Evolutionary conservation across 164 flowering plant genomes (phyloP).

Genomic region (Tetracentron sinense): DNA sequence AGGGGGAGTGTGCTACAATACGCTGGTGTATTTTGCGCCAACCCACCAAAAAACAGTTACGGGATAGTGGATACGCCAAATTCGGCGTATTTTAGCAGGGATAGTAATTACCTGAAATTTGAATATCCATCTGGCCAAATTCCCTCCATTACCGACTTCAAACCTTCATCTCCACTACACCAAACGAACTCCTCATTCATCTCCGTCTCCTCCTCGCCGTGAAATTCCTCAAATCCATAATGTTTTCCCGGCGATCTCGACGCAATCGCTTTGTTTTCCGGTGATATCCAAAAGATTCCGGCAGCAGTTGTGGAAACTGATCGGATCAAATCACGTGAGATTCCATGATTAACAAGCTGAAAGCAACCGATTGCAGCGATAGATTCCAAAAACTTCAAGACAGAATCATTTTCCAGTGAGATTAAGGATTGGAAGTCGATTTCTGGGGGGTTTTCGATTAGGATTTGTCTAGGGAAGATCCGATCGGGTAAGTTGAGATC

Average conservation of each 20-base stretch:
- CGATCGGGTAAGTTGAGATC: constrained; percentile 63
- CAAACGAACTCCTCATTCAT: constrained; percentile 70
- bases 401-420: constrained; percentile 12
- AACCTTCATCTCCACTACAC: constrained; percentile 43
- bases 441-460: constrained; percentile 31
- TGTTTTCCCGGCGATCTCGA: constrained; percentile 40
- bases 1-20: too few species aligned
- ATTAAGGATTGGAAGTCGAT: constrained; percentile 40
- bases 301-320: constrained; percentile 26
- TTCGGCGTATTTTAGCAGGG: background rate
- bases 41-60: background rate
- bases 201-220: constrained; percentile 43
- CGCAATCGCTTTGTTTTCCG: constrained; percentile 38
- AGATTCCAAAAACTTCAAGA: constrained; percentile 31
- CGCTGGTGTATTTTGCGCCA: too few species aligned
- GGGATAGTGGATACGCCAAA: background rate
- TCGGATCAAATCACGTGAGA: constrained; percentile 32
- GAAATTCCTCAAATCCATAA: constrained; percentile 59
- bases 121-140: constrained; percentile 55
- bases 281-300: constrained; percentile 47
- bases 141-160: constrained; percentile 64
- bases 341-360: constrained; percentile 65
- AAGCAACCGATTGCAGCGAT: constrained; percentile 51
- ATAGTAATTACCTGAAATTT: constrained; percentile 55
- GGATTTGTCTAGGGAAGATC: constrained; percentile 49